Percentiles rank a stretch among this genome's conserved stretches.
These are phyloP conservation scores for Nemania sp. DNA, from an alignment of 2,329 filamentous ascomycete species.

Conservation along the genomic window DNA sequence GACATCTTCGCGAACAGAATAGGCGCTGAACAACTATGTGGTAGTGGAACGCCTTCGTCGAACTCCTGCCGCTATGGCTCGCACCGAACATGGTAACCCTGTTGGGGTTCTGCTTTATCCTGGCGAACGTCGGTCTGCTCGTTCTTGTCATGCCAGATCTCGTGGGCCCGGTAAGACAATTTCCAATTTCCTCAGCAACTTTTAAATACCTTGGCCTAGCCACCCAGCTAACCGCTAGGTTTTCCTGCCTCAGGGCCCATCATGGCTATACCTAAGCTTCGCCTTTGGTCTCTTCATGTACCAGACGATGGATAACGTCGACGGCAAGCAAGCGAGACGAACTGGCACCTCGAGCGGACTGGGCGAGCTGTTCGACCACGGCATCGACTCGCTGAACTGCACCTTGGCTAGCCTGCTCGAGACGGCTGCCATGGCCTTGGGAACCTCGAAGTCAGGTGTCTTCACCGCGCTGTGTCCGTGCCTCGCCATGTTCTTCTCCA, in stretches of 20 bases:
- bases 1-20: too few relatives aligned
- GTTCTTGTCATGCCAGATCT: constrained; percentile 86
- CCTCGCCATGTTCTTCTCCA: constrained; percentile 98
- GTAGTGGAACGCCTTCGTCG: constrained; percentile 96
- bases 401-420: constrained; percentile 89
- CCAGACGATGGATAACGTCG: constrained; percentile 98
- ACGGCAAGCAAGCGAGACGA: constrained; percentile 93
- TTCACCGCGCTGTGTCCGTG: constrained; percentile 92
- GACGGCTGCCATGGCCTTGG: constrained; percentile 90
- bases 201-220: not conserved
- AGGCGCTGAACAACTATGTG: constrained; percentile 33
- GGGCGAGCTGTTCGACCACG: constrained; percentile 97
- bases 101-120: constrained; percentile 90
- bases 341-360: constrained; percentile 94
- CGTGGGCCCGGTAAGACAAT: constrained; percentile 73
- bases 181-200: constrained; percentile 1
- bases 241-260: constrained; percentile 63
- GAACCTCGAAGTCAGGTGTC: constrained; percentile 79
- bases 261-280: constrained; percentile 96
- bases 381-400: constrained; percentile 97
- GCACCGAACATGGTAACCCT: constrained; percentile 98
- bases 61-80: constrained; percentile 91
- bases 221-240: constrained; percentile 11
- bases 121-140: constrained; percentile 76
- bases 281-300: constrained; percentile 97